Percentiles rank a stretch among this genome's conserved stretches.
phyloP scores from a whole-genome alignment of 805 yeast species.

The Helenozyma rhizophorensis region DNA sequence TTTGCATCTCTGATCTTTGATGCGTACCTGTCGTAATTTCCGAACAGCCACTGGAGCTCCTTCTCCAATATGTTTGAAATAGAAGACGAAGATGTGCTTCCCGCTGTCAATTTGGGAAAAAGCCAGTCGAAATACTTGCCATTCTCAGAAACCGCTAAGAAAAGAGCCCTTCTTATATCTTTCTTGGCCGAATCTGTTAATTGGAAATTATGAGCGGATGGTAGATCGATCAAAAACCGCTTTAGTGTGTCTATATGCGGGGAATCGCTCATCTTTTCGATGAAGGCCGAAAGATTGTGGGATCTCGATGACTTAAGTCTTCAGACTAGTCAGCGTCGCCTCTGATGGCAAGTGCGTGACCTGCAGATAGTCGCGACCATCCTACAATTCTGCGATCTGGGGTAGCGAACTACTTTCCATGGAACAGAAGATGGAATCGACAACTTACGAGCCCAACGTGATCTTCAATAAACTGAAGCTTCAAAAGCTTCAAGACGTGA shows the following conservation, averaged over 20 bases:
- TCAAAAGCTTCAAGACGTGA: conserved; percentile 33
- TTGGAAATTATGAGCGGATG: conserved; percentile 27
- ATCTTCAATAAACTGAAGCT: conserved; percentile 12
- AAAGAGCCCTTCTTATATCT: conserved; percentile 41
- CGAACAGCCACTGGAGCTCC: conserved; percentile 30
- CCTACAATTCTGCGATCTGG: too few relatives aligned
- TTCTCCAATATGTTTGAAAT: conserved; percentile 14
- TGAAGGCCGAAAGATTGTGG: too few relatives aligned
- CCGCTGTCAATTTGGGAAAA: conserved; percentile 29
- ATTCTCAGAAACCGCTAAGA: conserved; percentile 36
- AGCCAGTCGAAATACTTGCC: conserved; percentile 38
- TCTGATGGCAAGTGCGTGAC: too few relatives aligned
- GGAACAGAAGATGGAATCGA: not conserved
- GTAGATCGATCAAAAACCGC: conserved; percentile 37
- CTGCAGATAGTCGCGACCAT: too few relatives aligned
- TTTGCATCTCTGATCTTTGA: conserved; percentile 14
- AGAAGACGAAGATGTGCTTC: not conserved
- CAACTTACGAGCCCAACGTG: conserved; percentile 4
- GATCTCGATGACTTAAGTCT: too few relatives aligned
- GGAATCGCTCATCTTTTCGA: conserved; percentile 5
- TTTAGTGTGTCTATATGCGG: conserved; percentile 9
- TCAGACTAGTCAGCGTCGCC: too few relatives aligned
- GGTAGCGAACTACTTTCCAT: too few relatives aligned
- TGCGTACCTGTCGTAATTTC: conserved; percentile 22
- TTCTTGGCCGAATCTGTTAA: conserved; percentile 24